Evolutionary conservation across 2,329 filamentous ascomycete species (phyloP), one percentile per base, ranked within the genome.

Genomic region (Spiromastix sp.): DNA sequence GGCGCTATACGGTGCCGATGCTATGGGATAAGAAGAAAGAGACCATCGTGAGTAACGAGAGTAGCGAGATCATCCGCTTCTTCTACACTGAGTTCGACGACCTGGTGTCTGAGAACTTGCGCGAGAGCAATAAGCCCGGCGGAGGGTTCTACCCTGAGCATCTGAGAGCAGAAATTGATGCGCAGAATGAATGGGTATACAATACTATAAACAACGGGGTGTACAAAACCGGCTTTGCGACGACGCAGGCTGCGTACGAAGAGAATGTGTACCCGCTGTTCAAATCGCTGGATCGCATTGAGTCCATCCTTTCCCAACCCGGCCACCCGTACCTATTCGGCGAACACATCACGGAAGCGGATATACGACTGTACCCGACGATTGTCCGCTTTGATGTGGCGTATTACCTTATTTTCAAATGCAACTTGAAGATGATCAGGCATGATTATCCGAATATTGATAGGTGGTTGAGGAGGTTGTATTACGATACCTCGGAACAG

Each of bases 11-110:
- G 0, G 85, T 93, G 5, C 85, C 85, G 0, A 77, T 82, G 16
- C 67, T 93, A 34, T 93, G 81, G 63, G 85, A 93, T 61, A 85
- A 76, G 63, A 77, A 81, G 64, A 63, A 67, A 36, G 71, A 77
- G 50, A 74, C 68, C 6, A 87, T 93, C 48, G 84, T 93, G 43
- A 89, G 72, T 69, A 93, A 93, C 48, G 85, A 93, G 68, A 85
- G 80, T 56, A 80, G 76, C 46, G 85, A 93, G 64, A 91, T 93
- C 54, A 75, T 93, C 49, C 75, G 85, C 47, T 91, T 93, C 80
- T 64, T 93, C 36, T 81, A 80, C 49, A 68, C 67, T 13, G 80
- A 73, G 54, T 94, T 94, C 51, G 77, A 94, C 51, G 68, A 71
- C 33, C 54, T 81, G 19, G 54, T 85, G 16, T 70, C 70, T 0